These are phyloP conservation scores for Macrophomina phaseolina DNA, from an alignment of 2,329 filamentous ascomycete genomes.

Conservation along the genomic window DNA sequence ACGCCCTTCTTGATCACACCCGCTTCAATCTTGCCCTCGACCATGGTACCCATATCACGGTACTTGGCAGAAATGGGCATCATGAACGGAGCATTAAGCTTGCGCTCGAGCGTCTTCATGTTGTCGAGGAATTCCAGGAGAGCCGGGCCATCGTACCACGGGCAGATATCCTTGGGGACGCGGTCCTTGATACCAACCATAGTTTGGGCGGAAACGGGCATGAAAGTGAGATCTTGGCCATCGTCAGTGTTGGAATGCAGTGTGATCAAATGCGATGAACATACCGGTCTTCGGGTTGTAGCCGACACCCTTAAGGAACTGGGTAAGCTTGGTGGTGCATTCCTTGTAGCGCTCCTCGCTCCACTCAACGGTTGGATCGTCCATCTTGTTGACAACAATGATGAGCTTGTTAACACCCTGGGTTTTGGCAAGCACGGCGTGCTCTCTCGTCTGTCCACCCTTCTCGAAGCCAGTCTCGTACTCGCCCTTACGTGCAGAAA, in stretches of 20 bases:
- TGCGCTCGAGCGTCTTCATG: conserved; percentile 92
- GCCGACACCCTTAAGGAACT: conserved; percentile 89
- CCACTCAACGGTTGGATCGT: conserved; percentile 96
- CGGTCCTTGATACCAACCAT: conserved; percentile 87
- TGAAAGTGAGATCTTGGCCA: conserved; percentile 84
- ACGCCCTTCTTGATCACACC: conserved; percentile 91
- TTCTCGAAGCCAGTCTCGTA: conserved; percentile 98
- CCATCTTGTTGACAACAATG: conserved; percentile 99
- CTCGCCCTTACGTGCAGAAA: conserved; percentile 95
- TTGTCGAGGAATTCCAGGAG: conserved; percentile 93
- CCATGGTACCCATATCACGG: conserved; percentile 94
- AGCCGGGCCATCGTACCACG: conserved; percentile 89
- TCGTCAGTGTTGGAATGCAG: conserved; percentile 15
- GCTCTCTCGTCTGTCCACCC: conserved; percentile 95
- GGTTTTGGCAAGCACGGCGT: conserved; percentile 96
- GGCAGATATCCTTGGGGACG: conserved; percentile 73
- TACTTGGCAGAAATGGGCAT: conserved; percentile 98
- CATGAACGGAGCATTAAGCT: conserved; percentile 98
- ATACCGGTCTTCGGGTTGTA: conserved; percentile 82
- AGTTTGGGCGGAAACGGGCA: conserved; percentile 93
- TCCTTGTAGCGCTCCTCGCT: conserved; percentile 91
- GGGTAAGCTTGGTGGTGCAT: conserved; percentile 84
- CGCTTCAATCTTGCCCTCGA: conserved; percentile 96
- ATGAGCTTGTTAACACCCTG: conserved; percentile 97
- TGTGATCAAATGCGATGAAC: background rate